These are phyloP conservation scores for Fraxinus xanthoxyloides DNA, from an alignment of 305 asterid species.

Conservation along the genomic window DNA sequence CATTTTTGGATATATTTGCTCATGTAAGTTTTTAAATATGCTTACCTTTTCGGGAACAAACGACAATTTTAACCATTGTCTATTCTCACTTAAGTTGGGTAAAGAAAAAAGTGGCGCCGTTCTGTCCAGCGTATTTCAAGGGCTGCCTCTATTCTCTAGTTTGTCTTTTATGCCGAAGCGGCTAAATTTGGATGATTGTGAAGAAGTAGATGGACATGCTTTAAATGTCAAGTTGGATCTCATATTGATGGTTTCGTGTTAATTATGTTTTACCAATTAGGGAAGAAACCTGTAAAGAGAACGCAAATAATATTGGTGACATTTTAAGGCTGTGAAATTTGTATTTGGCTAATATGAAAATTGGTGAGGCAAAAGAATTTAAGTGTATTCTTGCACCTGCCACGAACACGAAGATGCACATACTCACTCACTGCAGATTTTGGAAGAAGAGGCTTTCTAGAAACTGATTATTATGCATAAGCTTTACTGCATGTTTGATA, in stretches of 20 bases:
- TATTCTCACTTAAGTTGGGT: background rate
- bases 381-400: background rate
- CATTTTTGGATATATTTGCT: background rate
- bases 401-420: background rate
- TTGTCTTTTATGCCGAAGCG: background rate
- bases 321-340: conserved; percentile 1
- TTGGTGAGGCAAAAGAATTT: conserved; percentile 5
- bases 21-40: background rate
- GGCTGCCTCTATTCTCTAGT: background rate
- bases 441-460: background rate
- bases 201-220: background rate
- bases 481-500: background rate
- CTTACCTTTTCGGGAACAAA: background rate
- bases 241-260: background rate
- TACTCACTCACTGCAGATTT: background rate
- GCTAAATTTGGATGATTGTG: background rate
- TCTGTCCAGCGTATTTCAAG: background rate
- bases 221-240: background rate
- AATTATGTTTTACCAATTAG: background rate
- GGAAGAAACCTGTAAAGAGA: background rate
- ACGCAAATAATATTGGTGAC: background rate
- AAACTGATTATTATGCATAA: background rate
- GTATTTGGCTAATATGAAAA: background rate
- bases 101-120: conserved; percentile 16
- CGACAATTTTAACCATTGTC: background rate